Evolutionary conservation across 805 yeast genomes (phyloP).

Genomic region (Ogataea nakhonphanomensis): DNA sequence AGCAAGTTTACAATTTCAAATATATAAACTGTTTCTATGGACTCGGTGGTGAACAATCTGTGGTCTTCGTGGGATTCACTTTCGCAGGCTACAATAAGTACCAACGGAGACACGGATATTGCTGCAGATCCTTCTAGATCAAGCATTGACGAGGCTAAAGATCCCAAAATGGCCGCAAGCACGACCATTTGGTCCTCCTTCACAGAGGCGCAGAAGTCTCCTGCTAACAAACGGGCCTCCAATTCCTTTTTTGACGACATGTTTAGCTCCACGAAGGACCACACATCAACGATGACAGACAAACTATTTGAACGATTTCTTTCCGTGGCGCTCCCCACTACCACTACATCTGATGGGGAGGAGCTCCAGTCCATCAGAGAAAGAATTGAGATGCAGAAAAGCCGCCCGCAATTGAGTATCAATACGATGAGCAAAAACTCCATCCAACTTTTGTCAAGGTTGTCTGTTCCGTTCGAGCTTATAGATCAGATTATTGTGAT

Average conservation of each 20-base stretch:
- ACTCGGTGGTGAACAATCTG: constrained; percentile 29
- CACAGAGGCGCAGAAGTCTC: constrained; percentile 10
- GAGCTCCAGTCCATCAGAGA: constrained; percentile 39
- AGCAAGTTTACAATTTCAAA: constrained; percentile 6
- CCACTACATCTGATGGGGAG: constrained; percentile 42
- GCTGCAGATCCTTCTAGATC: neutral
- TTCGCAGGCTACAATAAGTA: constrained; percentile 11
- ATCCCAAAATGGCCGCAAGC: constrained; percentile 9
- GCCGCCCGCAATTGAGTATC: constrained; percentile 67
- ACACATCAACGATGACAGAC: constrained; percentile 45
- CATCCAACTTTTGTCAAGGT: constrained; percentile 57
- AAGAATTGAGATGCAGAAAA: constrained; percentile 57
- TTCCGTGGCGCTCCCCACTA: constrained; percentile 68
- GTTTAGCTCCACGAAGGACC: constrained; percentile 14
- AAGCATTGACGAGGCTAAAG: neutral
- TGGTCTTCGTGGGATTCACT: constrained; percentile 28
- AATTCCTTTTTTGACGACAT: constrained; percentile 24
- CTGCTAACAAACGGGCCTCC: constrained; percentile 6
- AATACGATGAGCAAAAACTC: constrained; percentile 67
- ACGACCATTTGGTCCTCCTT: constrained; percentile 18
- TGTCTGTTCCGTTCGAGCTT: constrained; percentile 57
- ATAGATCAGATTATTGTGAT: constrained; percentile 55
- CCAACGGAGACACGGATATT: constrained; percentile 1
- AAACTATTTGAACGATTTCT: constrained; percentile 69
- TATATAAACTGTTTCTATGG: constrained; percentile 16